Evolutionary conservation across 2,329 filamentous ascomycete species (phyloP).

Genomic region (Diaporthe velutina): DNA sequence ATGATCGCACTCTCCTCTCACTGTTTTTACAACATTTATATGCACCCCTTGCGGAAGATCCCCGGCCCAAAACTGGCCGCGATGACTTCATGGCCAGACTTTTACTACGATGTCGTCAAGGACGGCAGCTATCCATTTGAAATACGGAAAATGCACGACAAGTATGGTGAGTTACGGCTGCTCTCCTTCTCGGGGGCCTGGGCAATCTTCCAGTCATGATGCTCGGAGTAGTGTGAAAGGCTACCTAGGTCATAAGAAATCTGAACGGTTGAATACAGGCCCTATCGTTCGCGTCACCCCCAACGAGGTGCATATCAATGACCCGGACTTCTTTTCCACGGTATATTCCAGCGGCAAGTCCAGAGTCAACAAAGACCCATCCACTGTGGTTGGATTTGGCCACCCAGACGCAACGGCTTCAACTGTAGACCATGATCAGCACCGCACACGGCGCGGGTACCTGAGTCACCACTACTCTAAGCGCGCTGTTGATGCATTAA

Average conservation of each 20-base stretch:
- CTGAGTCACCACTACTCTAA: neutral
- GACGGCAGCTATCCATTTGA: neutral
- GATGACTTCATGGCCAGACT: neutral
- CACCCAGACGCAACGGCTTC: neutral
- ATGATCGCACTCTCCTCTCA: neutral
- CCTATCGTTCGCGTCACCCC: neutral
- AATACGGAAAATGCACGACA: neutral
- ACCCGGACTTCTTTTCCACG: neutral
- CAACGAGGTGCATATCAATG: neutral
- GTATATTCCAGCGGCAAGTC: neutral
- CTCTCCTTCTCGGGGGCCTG: neutral
- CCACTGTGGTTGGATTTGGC: neutral
- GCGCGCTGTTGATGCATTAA: neutral
- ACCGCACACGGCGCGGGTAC: neutral
- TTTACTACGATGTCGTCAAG: neutral
- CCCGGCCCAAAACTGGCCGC: neutral
- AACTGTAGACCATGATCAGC: neutral
- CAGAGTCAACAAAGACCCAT: neutral
- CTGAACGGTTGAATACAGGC: neutral
- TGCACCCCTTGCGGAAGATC: neutral
- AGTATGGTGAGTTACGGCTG: neutral
- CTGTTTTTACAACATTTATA: neutral
- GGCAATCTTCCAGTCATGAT: neutral
- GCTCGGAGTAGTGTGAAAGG: neutral
- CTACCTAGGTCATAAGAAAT: neutral